A percentile compares a stretch with the other conserved stretches of the same genome.
phyloP scores from a whole-genome alignment of 2,329 filamentous ascomycete species.

The Talaromyces amestolkiae region DNA sequence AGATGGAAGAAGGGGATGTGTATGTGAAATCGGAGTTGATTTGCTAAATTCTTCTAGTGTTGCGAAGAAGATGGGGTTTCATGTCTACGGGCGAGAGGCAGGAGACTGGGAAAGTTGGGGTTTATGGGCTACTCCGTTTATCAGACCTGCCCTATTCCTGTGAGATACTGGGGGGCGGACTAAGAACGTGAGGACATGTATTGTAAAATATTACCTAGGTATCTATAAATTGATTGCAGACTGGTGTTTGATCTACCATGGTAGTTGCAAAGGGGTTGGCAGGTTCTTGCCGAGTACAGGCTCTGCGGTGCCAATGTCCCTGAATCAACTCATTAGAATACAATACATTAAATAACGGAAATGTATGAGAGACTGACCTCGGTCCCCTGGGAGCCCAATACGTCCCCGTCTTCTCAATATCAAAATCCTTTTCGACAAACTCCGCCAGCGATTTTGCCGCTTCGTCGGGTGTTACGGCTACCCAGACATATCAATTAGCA shows the following conservation, averaged over 20 bases:
- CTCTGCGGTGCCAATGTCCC: constrained; percentile 69
- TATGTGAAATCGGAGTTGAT: constrained; percentile 10
- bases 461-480: constrained; percentile 66
- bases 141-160: constrained; percentile 52
- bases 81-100: constrained; percentile 23
- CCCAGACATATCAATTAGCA: neutral
- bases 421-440: constrained; percentile 59
- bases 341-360: neutral
- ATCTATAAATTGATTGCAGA: neutral
- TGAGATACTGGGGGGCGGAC: constrained; percentile 54
- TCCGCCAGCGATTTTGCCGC: constrained; percentile 62
- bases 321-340: constrained; percentile 26
- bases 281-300: constrained; percentile 60
- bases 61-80: neutral
- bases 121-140: constrained; percentile 42
- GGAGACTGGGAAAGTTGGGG: constrained; percentile 27
- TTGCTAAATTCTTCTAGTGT: neutral
- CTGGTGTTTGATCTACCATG: constrained; percentile 51
- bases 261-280: constrained; percentile 63
- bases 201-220: neutral
- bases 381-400: constrained; percentile 72
- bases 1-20: neutral
- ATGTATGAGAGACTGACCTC: constrained; percentile 46
- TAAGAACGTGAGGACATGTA: constrained; percentile 55
- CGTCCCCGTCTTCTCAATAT: constrained; percentile 65